Evolutionary conservation across 768 basidiomycete species (phyloP), one percentile per base, ranked within the genome.

Genomic region (Hypholoma fasciculare): DNA sequence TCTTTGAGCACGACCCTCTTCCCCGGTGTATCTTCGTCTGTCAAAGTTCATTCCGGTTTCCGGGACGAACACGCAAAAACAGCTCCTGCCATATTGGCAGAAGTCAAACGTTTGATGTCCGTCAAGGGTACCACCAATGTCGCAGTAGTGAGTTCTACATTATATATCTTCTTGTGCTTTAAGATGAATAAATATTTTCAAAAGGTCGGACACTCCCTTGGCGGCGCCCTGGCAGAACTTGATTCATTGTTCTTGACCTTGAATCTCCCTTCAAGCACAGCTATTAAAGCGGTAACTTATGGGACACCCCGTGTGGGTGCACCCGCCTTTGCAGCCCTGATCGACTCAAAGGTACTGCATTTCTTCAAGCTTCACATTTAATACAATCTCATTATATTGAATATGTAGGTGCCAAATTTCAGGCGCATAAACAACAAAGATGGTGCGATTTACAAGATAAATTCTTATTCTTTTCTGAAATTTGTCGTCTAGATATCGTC

Each of bases 261-360:
- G 56, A 78, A 81, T 60, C 69, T 84, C n/a, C 80, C 81, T 2
- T 61, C 74, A 14, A 60, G 62, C 27, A 73, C 76, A 49, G 60
- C 63, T 8, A 71, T 83, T 52, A 78, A 74, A 52, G 71, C 74
- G 3, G 70, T 81, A 44, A 81, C 81, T 0, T 84, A 75, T 61
- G 81, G 80, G 2, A 78, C 76, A 37, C 83, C 82, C 7, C 76
- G 82, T 37, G 82, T 84, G 17, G 82, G 83, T 6, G 82, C 82
- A 63, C 51, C 68, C 2, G 78, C 72, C n/a, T 85, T 78, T 61
- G 83, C 78, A n/a, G 49, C 67, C n/a, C 75, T 81, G 37, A 74
- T 85, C 58, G 82, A 83, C 60, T 65, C 74, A 12, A 74, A 77
- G 65, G 80, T 79, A 50, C 44, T 36, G 30, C 14, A 13, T 23